Base-by-base conservation (phyloP, 805 yeast species). In the Kodamaea kakaduensis region DNA sequence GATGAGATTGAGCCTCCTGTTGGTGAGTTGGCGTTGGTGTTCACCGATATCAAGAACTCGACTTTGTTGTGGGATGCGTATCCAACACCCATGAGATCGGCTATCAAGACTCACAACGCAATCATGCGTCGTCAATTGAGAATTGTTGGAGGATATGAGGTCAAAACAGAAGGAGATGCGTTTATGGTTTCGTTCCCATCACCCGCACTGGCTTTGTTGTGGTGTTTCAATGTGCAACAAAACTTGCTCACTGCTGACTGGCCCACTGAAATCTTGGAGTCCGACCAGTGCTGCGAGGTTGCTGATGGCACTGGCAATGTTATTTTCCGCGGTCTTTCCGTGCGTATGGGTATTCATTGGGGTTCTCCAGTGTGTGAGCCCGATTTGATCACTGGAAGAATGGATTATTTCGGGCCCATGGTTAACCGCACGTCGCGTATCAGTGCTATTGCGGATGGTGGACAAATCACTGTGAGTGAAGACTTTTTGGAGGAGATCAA, bases 371-470 rank as follows among this genome's bases (percentile, higher is more conserved):
- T 90, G 26, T 86, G 95, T 51, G 99, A 93, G 58, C 75, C 83
- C 6, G 99, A 93, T 64, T 82, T 90, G 41, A 89, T 89, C 36
- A 93, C 98, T 0, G 78, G 88, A 47, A 78, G 99, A 66, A 93
- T 93, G 98, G 99, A 93, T 62, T 93, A 93, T 59, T 84, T 93
- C 50, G 99, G 99, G 0, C 98, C 99, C 0, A 89, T 93, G 88
- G 99, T 93, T 20, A 93, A 93, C 52, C 73, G 96, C 34, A 86
- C 99, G 1, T 81, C 97, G 1, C 73, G 99, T 50, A 90, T 93
- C 17, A 81, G 89, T 53, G 84, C 95, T 6, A 84, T 86, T 33
- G 99, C 98, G 0, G 96, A 87, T 58, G 99, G 99, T 41, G 99
- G 99, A n/a, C 96, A 90, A 58, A 85, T 90, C 18, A 79, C 95